These are phyloP conservation scores for Venturia asperata DNA, from an alignment of 2,329 filamentous ascomycete species.

Conservation along the genomic window DNA sequence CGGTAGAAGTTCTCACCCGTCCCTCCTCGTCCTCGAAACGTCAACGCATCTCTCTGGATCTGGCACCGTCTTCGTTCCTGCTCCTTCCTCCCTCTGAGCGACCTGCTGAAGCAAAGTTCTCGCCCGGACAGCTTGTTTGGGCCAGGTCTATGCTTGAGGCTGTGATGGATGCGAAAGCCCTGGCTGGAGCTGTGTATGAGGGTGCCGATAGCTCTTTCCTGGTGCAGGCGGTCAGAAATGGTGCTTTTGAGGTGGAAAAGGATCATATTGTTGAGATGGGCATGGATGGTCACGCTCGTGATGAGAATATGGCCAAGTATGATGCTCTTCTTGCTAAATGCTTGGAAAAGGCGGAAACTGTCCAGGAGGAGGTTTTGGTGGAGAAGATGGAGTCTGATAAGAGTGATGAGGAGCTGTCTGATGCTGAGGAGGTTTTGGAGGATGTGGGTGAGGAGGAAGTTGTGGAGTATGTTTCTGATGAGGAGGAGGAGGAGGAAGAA, in stretches of 20 bases:
- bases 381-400: neutral
- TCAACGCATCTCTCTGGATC: neutral
- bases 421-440: neutral
- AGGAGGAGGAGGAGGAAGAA: neutral
- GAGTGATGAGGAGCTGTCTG: neutral
- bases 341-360: neutral
- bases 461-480: neutral
- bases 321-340: neutral
- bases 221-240: neutral
- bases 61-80: neutral
- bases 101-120: slow-evolving; percentile 1
- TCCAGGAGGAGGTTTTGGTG: neutral
- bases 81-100: neutral
- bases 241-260: neutral
- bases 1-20: neutral
- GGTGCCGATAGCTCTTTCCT: neutral
- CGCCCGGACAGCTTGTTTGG: neutral
- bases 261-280: neutral
- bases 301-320: neutral
- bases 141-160: neutral
- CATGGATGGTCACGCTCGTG: slow-evolving; percentile 2
- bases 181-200: neutral
- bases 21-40: slow-evolving; percentile 1
- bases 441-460: neutral
- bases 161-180: neutral